Evolutionary conservation across 805 yeast species (phyloP).

Genomic region (Metschnikowia anglica): DNA sequence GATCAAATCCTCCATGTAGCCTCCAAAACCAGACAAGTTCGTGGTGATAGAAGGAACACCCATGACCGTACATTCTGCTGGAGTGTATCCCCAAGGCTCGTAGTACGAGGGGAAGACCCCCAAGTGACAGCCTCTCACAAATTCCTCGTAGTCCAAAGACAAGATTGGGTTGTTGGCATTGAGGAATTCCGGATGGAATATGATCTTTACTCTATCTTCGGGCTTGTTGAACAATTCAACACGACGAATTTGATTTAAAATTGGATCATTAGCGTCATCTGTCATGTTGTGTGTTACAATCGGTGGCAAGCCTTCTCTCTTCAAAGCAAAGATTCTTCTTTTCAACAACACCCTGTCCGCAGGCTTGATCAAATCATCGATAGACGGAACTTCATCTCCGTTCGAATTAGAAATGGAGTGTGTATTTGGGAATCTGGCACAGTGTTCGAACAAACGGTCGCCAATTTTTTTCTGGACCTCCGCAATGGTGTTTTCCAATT

Average conservation of each 20-base stretch:
- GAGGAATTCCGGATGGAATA: slow-evolving; percentile 96
- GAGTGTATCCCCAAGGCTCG: slow-evolving; percentile 99
- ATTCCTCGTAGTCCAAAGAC: slow-evolving; percentile 93
- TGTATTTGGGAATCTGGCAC: slow-evolving; percentile 61
- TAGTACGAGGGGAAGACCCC: slow-evolving; percentile 98
- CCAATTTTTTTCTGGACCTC: slow-evolving; percentile 89
- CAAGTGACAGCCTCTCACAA: slow-evolving; percentile 95
- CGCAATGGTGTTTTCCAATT: slow-evolving; percentile 81
- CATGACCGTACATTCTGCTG: slow-evolving; percentile 99
- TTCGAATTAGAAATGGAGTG: slow-evolving; percentile 40
- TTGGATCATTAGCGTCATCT: slow-evolving; percentile 89
- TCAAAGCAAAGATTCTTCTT: slow-evolving; percentile 89
- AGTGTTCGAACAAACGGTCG: slow-evolving; percentile 83
- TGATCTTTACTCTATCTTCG: slow-evolving; percentile 88
- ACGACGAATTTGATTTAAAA: slow-evolving; percentile 84
- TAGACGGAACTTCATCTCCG: slow-evolving; percentile 68
- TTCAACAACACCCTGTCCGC: slow-evolving; percentile 86
- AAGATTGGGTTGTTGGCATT: slow-evolving; percentile 93
- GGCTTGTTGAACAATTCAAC: slow-evolving; percentile 89
- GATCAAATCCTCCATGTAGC: slow-evolving; percentile 96
- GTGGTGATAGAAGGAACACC: slow-evolving; percentile 98
- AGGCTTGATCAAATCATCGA: slow-evolving; percentile 80
- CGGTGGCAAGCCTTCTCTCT: slow-evolving; percentile 87
- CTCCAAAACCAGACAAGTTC: slow-evolving; percentile 93
- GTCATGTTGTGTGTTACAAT: slow-evolving; percentile 96